phyloP scores from a whole-genome alignment of 2,329 filamentous ascomycete species.

The Colletotrichum ledebouriae region DNA sequence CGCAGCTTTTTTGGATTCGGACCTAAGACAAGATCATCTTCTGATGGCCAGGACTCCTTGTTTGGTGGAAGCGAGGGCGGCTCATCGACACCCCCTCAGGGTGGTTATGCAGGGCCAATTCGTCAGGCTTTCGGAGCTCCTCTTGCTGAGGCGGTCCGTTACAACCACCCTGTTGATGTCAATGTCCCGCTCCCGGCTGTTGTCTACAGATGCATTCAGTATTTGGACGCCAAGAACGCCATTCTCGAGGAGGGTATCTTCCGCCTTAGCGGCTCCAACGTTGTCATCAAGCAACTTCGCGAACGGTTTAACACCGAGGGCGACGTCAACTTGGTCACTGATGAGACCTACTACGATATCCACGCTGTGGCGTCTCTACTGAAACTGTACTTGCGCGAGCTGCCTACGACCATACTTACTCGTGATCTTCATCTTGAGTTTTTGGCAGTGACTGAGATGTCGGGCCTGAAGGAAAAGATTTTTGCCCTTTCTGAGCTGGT shows the following conservation, averaged over 20 bases:
- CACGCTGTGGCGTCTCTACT: slow-evolving; percentile 95
- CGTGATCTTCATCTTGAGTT: slow-evolving; percentile 92
- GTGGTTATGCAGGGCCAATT: slow-evolving; percentile 65
- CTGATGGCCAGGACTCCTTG: slow-evolving; percentile 69
- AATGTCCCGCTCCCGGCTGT: slow-evolving; percentile 88
- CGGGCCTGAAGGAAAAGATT: slow-evolving; percentile 82
- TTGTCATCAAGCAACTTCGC: slow-evolving; percentile 89
- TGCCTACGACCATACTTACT: slow-evolving; percentile 92
- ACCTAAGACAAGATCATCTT: slow-evolving; percentile 69
- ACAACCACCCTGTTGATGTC: slow-evolving; percentile 79
- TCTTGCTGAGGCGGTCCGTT: slow-evolving; percentile 87
- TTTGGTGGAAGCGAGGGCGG: slow-evolving; percentile 64
- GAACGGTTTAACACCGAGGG: slow-evolving; percentile 95
- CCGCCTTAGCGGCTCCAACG: slow-evolving; percentile 94
- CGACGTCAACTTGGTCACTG: slow-evolving; percentile 87
- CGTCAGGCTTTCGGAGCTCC: slow-evolving; percentile 87
- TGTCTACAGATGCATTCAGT: slow-evolving; percentile 95
- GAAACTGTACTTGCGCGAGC: slow-evolving; percentile 92
- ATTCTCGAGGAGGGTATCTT: slow-evolving; percentile 94
- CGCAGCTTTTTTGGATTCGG: slow-evolving; percentile 80
- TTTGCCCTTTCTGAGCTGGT: slow-evolving; percentile 82
- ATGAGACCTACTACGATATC: slow-evolving; percentile 91
- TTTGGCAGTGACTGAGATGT: slow-evolving; percentile 83
- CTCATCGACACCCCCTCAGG: slow-evolving; percentile 58
- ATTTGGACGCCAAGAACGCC: slow-evolving; percentile 86